These are phyloP conservation scores for Penicillium canariense DNA, from an alignment of 495 filamentous ascomycete species.

Conservation along the genomic window DNA sequence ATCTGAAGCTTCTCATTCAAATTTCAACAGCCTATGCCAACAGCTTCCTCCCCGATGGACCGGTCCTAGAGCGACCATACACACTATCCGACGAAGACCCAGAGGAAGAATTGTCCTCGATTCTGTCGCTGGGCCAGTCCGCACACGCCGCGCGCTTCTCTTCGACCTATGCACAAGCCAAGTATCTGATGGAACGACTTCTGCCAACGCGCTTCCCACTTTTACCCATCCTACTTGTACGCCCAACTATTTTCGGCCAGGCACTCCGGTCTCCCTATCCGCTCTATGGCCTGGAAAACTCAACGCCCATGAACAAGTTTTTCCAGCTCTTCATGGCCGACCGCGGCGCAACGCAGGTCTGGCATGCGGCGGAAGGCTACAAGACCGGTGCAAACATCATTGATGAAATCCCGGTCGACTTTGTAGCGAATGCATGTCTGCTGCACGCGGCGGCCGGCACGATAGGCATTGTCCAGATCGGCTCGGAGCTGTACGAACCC, in stretches of 20 bases:
- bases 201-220: conserved; percentile 28
- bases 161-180: conserved; percentile 38
- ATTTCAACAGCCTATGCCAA: conserved; percentile 38
- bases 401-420: conserved; percentile 42
- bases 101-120: conserved; percentile 33
- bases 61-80: conserved; percentile 32
- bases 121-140: conserved; percentile 19
- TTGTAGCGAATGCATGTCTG: conserved; percentile 41
- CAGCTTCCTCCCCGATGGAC: conserved; percentile 38
- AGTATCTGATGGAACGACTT: conserved; percentile 40
- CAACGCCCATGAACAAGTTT: conserved; percentile 37
- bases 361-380: conserved; percentile 35
- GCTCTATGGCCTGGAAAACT: conserved; percentile 36
- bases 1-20: conserved; percentile 36
- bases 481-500: conserved; percentile 31
- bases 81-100: conserved; percentile 26
- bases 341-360: conserved; percentile 28
- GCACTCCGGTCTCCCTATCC: conserved; percentile 38
- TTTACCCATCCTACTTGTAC: conserved; percentile 36
- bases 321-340: conserved; percentile 30
- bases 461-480: conserved; percentile 34
- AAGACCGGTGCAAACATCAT: conserved; percentile 33
- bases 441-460: conserved; percentile 36
- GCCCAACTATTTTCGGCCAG: conserved; percentile 43
- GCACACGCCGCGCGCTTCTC: conserved; percentile 28